Conservation (phyloP, 305 asterid genomes). For the Rubia peregrina region DNA sequence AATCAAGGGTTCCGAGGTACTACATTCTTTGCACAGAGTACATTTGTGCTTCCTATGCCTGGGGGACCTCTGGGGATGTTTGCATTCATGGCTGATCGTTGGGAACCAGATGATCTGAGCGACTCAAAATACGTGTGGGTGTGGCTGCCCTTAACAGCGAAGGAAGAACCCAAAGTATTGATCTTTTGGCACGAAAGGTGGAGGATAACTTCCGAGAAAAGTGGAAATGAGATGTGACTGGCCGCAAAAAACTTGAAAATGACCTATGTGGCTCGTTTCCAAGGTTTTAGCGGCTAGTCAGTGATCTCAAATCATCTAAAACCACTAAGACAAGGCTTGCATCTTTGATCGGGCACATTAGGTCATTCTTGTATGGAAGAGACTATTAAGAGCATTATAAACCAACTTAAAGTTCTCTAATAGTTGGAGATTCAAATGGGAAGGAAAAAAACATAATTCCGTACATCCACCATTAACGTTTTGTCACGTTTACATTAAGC, state of each 20-base stretch:
- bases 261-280: background rate
- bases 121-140: slow-evolving; percentile 92
- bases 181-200: slow-evolving; percentile 58
- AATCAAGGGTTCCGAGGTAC: slow-evolving; percentile 45
- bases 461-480: too few species aligned
- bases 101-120: slow-evolving; percentile 88
- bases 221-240: background rate
- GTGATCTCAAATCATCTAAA: background rate
- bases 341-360: too few species aligned
- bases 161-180: slow-evolving; percentile 46
- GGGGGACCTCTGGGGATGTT: slow-evolving; percentile 43
- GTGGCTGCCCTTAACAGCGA: slow-evolving; percentile 66
- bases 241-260: too few species aligned
- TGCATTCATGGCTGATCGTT: slow-evolving; percentile 85
- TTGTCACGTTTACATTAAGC: too few species aligned
- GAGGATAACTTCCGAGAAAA: slow-evolving; percentile 31
- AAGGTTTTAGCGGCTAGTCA: background rate
- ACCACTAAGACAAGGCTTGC: background rate
- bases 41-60: slow-evolving; percentile 66
- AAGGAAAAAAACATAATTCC: too few species aligned
- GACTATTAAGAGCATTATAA: background rate
- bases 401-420: background rate
- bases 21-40: slow-evolving; percentile 81
- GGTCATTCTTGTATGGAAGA: background rate
- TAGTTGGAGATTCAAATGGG: too few species aligned